Evolutionary conservation across 2,329 filamentous ascomycete species (phyloP).

Genomic region (Sporothrix globosa): DNA sequence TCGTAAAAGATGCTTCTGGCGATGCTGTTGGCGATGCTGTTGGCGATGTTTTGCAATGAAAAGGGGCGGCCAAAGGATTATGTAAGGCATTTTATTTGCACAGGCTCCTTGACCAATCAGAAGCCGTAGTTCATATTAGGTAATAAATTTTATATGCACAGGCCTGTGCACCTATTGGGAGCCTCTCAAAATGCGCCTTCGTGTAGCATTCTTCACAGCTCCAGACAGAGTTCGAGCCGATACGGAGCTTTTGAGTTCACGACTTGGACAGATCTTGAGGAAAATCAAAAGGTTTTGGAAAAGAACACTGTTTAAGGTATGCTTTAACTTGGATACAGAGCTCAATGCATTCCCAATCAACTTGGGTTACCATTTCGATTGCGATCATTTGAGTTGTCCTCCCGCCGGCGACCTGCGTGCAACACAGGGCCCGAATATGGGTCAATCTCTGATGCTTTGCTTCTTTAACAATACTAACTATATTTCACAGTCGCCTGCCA

Average conservation of each 20-base stretch:
- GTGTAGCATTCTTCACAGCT: neutral
- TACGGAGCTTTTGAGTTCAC: neutral
- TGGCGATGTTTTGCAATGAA: no score
- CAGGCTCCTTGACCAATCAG: neutral
- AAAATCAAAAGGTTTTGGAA: neutral
- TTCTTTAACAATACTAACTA: neutral
- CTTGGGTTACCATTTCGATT: neutral
- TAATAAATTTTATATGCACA: neutral
- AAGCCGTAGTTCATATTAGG: neutral
- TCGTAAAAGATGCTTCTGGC: neutral
- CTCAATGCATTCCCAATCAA: no score
- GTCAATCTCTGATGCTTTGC: neutral
- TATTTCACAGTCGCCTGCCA: neutral
- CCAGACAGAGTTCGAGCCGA: neutral
- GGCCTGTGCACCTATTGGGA: neutral
- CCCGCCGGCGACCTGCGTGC: neutral
- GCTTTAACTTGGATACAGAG: neutral
- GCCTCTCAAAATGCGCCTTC: conserved; percentile 16
- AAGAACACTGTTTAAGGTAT: neutral
- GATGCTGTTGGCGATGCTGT: neutral
- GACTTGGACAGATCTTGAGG: neutral
- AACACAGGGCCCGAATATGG: neutral
- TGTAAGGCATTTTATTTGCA: neutral
- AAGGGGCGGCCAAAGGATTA: neutral
- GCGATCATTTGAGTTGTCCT: neutral